Percentiles rank a stretch among this genome's conserved stretches.
These are phyloP conservation scores for Hypoxylon sp. DNA, from an alignment of 2,329 filamentous ascomycete species.

Conservation along the genomic window DNA sequence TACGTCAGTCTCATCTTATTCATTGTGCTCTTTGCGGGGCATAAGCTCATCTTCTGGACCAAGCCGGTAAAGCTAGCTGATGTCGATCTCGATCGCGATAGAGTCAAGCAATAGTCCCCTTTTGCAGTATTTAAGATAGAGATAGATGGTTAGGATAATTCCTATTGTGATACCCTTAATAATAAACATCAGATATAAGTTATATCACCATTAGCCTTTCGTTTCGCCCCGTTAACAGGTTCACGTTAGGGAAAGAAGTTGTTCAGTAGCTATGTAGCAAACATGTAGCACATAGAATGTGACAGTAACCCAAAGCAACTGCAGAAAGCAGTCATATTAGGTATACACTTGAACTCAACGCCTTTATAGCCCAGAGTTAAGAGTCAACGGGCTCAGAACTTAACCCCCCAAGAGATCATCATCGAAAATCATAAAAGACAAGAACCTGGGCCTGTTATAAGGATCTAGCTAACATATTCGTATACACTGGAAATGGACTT, in stretches of 20 bases:
- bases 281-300: background rate
- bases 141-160: conserved; percentile 23
- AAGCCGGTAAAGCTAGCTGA: conserved; percentile 48
- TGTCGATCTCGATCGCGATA: conserved; percentile 52
- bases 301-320: background rate
- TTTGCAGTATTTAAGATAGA: conserved; percentile 21
- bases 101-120: conserved; percentile 37
- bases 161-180: conserved; percentile 35
- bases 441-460: background rate
- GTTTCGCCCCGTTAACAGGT: background rate
- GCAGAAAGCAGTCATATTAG: background rate
- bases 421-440: background rate
- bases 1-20: conserved; percentile 78
- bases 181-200: conserved; percentile 11
- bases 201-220: background rate
- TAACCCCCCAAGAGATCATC: background rate
- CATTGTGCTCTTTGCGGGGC: conserved; percentile 70
- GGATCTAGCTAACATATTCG: background rate
- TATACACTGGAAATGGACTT: background rate
- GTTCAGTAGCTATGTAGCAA: background rate
- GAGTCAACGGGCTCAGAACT: background rate
- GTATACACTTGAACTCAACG: background rate
- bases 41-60: conserved; percentile 65
- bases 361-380: background rate
- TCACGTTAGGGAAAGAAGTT: background rate